These are phyloP conservation scores for Tulasnella sp. DNA, from an alignment of 768 basidiomycete species.

Conservation along the genomic window DNA sequence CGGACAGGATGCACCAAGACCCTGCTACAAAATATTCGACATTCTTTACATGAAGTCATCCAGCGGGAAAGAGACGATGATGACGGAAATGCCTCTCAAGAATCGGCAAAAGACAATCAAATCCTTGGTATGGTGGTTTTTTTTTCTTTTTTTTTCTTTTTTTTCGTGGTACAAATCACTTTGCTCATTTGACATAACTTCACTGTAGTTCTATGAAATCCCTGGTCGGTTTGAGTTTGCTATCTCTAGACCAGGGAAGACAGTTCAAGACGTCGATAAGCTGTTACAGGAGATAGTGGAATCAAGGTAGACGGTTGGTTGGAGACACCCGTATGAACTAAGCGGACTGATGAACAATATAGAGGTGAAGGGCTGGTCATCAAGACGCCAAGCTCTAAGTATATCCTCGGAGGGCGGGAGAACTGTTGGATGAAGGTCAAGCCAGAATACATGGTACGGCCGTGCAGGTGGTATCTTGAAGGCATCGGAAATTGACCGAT, in stretches of 20 bases:
- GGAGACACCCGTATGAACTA: background rate
- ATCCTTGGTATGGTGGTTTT: conserved; percentile 43
- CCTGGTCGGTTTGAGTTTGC: conserved; percentile 79
- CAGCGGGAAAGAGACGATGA: conserved; percentile 51
- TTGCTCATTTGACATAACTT: background rate
- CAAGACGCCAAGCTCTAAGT: conserved; percentile 77
- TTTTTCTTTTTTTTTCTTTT: no score
- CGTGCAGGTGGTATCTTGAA: conserved; percentile 16
- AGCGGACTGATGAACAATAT: background rate
- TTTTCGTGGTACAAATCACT: no score
- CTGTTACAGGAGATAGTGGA: conserved; percentile 83
- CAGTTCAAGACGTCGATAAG: conserved; percentile 72
- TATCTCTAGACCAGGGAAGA: conserved; percentile 66
- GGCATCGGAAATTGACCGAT: background rate
- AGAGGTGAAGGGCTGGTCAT: conserved; percentile 93
- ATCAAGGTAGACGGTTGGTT: conserved; percentile 39
- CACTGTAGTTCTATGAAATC: conserved; percentile 52
- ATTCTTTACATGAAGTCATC: conserved; percentile 71
- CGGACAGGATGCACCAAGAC: conserved; percentile 69
- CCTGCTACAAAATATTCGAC: conserved; percentile 98
- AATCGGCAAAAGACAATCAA: conserved; percentile 75
- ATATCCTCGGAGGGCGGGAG: conserved; percentile 81
- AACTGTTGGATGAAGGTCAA: conserved; percentile 95
- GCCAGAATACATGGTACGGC: conserved; percentile 76
- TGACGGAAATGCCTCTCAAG: conserved; percentile 65